Percentiles rank a stretch among this genome's conserved stretches.
phyloP scores from a whole-genome alignment of 2,329 filamentous ascomycete genomes.

The Elsinoe australis region DNA sequence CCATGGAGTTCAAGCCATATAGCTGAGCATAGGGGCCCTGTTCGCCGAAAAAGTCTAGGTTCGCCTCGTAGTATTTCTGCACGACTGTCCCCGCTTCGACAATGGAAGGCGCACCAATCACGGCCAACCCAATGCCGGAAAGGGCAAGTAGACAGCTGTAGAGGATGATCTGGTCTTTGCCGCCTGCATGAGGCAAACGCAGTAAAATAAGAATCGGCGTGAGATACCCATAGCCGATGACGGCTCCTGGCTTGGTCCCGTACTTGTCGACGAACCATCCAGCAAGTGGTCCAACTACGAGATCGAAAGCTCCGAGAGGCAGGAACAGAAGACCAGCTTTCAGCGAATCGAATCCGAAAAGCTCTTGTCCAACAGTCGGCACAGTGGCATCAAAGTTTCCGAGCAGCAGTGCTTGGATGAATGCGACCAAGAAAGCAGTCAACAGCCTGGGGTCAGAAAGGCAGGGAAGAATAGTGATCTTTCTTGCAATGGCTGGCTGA shows the following conservation, averaged over 20 bases:
- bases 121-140: slow-evolving; percentile 46
- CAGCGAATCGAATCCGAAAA: slow-evolving; percentile 40
- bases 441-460: slow-evolving; percentile 36
- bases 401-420: slow-evolving; percentile 39
- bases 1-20: slow-evolving; percentile 57
- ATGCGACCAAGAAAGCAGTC: slow-evolving; percentile 35
- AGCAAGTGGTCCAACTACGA: slow-evolving; percentile 41
- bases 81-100: slow-evolving; percentile 52
- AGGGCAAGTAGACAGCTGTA: slow-evolving; percentile 42
- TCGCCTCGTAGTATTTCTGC: slow-evolving; percentile 49
- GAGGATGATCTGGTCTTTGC: slow-evolving; percentile 37
- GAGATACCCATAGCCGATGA: slow-evolving; percentile 38
- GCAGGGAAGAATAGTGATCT: slow-evolving; percentile 43
- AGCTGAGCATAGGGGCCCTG: slow-evolving; percentile 57
- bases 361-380: slow-evolving; percentile 37
- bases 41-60: slow-evolving; percentile 48
- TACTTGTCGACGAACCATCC: slow-evolving; percentile 43
- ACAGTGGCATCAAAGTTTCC: slow-evolving; percentile 44
- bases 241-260: slow-evolving; percentile 38
- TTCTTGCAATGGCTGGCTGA: slow-evolving; percentile 34
- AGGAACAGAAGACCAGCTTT: slow-evolving; percentile 41
- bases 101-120: slow-evolving; percentile 48
- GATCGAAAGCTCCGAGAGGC: slow-evolving; percentile 38
- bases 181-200: slow-evolving; percentile 37
- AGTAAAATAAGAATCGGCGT: slow-evolving; percentile 38